Evolutionary conservation across 2,329 filamentous ascomycete species (phyloP).

Genomic region (Hypoxylon sp.): DNA sequence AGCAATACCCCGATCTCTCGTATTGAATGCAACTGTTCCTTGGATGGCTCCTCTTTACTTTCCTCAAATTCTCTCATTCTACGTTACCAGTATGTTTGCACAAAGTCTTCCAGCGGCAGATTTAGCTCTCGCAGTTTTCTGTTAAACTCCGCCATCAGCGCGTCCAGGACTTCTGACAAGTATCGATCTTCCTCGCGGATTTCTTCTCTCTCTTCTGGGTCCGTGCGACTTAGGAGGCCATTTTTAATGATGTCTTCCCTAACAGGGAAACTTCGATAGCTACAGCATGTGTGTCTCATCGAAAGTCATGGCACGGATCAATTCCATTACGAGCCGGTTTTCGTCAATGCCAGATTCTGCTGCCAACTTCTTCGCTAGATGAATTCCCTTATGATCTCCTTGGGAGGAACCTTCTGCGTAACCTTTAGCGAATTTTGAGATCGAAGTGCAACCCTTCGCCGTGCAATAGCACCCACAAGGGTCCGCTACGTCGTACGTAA

Average conservation of each 20-base stretch:
- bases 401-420: no score
- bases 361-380: no score
- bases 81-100: slow-evolving; percentile 17
- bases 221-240: slow-evolving; percentile 4
- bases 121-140: slow-evolving; percentile 7
- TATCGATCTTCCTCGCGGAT: slow-evolving; percentile 29
- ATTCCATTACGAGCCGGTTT: no score
- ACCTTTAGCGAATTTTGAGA: no score
- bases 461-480: no score
- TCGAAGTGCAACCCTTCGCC: no score
- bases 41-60: slow-evolving; percentile 9
- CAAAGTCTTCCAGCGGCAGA: slow-evolving; percentile 10
- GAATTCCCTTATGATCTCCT: no score
- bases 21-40: slow-evolving; percentile 9
- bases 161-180: slow-evolving; percentile 8
- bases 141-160: slow-evolving; percentile 28
- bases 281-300: slow-evolving; percentile 1
- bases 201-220: slow-evolving; percentile 20
- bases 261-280: background rate
- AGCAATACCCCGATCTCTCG: slow-evolving; percentile 27
- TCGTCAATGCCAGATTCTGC: no score
- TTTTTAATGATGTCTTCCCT: background rate
- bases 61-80: slow-evolving; percentile 19
- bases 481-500: no score
- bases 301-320: no score